Evolutionary conservation across 106 monocot genomes (phyloP).

Genomic region (Dendrobium officinale): DNA sequence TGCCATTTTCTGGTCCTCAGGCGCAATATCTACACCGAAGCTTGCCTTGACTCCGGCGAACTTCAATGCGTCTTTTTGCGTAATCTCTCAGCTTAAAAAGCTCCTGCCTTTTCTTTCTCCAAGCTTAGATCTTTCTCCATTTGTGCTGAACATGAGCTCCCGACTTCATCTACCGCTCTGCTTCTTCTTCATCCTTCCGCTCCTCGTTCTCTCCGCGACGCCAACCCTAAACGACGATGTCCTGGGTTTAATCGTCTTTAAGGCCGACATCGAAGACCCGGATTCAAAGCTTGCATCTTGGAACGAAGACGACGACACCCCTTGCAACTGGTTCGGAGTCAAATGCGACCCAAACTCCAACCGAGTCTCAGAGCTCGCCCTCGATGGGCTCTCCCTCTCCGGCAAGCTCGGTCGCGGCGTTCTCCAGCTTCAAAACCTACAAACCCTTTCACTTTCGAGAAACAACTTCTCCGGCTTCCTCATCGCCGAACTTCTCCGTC

Average conservation of each 20-base stretch:
- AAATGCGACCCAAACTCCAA: conserved; percentile 40
- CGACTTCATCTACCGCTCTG: background rate
- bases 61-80: background rate
- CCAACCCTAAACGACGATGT: conserved; percentile 72
- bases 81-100: background rate
- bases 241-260: conserved; percentile 87
- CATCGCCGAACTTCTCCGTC: conserved; percentile 30
- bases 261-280: conserved; percentile 68
- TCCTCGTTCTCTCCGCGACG: conserved; percentile 7
- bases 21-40: background rate
- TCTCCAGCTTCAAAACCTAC: conserved; percentile 57
- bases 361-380: conserved; percentile 45
- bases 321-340: conserved; percentile 70
- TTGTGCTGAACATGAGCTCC: background rate
- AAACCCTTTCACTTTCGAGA: conserved; percentile 36
- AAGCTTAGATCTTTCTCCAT: conserved; percentile 3
- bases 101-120: background rate
- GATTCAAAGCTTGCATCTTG: conserved; percentile 46
- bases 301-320: conserved; percentile 75
- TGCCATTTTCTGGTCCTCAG: background rate
- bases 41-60: conserved; percentile 1
- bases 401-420: conserved; percentile 63
- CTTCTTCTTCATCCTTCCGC: conserved; percentile 19
- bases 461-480: conserved; percentile 76
- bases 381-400: conserved; percentile 52